Percentiles rank a stretch among this genome's conserved stretches.
Evolutionary conservation across 139 green algal species (phyloP).

Genomic region (Tetradesmus lagerheimii): DNA sequence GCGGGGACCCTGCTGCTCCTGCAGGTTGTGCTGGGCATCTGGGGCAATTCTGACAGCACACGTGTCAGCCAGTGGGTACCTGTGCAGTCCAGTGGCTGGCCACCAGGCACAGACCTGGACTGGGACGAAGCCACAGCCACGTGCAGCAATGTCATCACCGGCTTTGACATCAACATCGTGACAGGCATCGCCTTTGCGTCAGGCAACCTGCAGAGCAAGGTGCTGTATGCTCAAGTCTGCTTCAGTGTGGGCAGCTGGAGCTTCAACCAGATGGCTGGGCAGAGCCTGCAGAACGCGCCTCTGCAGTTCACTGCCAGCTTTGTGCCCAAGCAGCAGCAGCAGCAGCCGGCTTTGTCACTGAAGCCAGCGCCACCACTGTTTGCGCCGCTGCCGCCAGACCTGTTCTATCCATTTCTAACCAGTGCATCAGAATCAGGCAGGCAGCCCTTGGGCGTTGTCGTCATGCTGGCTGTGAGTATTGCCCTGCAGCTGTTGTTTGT

Average conservation of each 20-base stretch:
- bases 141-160: conserved; percentile 56
- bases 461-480: background rate
- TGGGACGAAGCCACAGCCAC: conserved; percentile 21
- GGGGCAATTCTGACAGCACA: conserved; percentile 59
- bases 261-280: conserved; percentile 1
- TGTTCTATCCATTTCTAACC: conserved; percentile 68
- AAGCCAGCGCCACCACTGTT: conserved; percentile 61
- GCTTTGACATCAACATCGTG: conserved; percentile 59
- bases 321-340: conserved; percentile 51
- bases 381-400: conserved; percentile 51
- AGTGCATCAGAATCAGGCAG: background rate
- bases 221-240: conserved; percentile 62
- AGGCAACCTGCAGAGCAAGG: conserved; percentile 67
- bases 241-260: conserved; percentile 58
- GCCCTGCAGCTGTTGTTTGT: background rate
- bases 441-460: background rate
- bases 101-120: background rate
- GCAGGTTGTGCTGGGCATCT: conserved; percentile 55
- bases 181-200: conserved; percentile 56
- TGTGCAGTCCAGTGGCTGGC: conserved; percentile 29
- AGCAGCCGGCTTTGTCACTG: conserved; percentile 13
- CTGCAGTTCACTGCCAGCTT: conserved; percentile 42
- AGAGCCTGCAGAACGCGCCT: background rate
- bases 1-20: background rate
- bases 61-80: conserved; percentile 58